Base-by-base conservation (phyloP, 78 protist genomes). In the Cavenderia fasciculata region DNA sequence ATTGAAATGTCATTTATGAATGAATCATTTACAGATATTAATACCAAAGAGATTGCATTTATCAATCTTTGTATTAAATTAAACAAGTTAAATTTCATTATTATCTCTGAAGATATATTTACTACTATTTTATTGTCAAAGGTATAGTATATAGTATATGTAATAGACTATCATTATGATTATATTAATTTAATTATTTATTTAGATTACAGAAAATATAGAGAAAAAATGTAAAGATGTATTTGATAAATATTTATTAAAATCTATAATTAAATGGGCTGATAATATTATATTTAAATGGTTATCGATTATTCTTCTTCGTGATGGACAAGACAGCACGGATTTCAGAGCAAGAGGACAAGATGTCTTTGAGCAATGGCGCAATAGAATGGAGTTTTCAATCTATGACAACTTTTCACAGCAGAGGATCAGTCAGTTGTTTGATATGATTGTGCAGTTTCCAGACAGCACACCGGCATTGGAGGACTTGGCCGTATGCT, bases 391-490 rank as follows among this genome's bases (percentile, higher is more conserved):
- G 2, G 78, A 57, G 18, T 86, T 86, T 44, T 87, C 87, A 44
- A 51, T 76, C 40, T 36, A 57, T n/a, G 94, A 92, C 46, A 11
- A 77, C 25, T 77, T 86, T 40, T 75, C 71, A 4, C 25, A 82
- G n/a, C 87, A 90, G 38, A 74, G 97, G n/a, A 88, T 59, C 12
- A n/a, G 27, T 19, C 95, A 96, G 56, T n/a, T 96, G 10, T 96
- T 96, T 71, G 97, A 96, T 41, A 95, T 96, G 62, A 85, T 96
- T 36, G 70, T 92, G 21, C 92, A 94, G 29, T 96, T 40, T 36
- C 96, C 97, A n/a, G 94, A 87, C 11, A 57, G 88, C 29, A 8
- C 4, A 40, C 87, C 91, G 19, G 93, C 96, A 16, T 16, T 96
- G 10, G 43, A 29, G 21, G 96, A 94, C 59, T 92, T 94, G 7